These are phyloP conservation scores for Dendrobium officinale DNA, from an alignment of 106 monocot species.

Conservation along the genomic window DNA sequence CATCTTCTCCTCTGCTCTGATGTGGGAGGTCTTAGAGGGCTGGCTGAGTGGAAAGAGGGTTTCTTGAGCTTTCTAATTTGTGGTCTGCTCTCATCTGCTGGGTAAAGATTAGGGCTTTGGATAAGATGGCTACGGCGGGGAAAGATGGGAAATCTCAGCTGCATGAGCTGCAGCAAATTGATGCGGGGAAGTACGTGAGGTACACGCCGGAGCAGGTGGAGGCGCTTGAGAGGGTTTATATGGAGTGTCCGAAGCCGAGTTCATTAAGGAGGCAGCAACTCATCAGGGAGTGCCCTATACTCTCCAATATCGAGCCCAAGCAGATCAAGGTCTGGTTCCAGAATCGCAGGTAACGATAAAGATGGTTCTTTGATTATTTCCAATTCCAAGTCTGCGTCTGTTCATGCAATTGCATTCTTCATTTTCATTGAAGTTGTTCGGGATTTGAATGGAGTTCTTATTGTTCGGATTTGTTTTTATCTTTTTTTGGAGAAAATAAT, in stretches of 20 bases:
- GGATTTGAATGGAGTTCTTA: background rate
- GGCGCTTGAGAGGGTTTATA: constrained; percentile 78
- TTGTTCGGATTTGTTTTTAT: background rate
- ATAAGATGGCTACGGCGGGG: constrained; percentile 30
- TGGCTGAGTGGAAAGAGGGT: background rate
- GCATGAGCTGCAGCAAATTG: constrained; percentile 48
- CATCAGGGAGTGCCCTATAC: constrained; percentile 68
- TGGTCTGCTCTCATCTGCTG: background rate
- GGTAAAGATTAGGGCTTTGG: background rate
- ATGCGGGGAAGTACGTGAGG: constrained; percentile 75
- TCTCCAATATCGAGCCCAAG: constrained; percentile 77
- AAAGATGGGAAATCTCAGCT: constrained; percentile 26
- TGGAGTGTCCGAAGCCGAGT: constrained; percentile 90
- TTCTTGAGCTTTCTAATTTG: background rate
- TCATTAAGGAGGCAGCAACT: constrained; percentile 81
- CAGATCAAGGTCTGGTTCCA: constrained; percentile 99
- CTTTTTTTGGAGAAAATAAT: background rate
- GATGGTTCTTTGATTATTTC: background rate
- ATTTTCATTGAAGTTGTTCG: background rate
- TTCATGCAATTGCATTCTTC: background rate
- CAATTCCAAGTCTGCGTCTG: background rate
- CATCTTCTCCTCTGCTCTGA: constrained; percentile 4
- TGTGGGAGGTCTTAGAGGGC: background rate
- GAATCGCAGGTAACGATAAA: constrained; percentile 55
- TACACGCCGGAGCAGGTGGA: constrained; percentile 96